Percentiles rank a stretch among this genome's conserved stretches.
Conservation (phyloP, 441 rosid species). For the Macaranga tanarius region DNA sequence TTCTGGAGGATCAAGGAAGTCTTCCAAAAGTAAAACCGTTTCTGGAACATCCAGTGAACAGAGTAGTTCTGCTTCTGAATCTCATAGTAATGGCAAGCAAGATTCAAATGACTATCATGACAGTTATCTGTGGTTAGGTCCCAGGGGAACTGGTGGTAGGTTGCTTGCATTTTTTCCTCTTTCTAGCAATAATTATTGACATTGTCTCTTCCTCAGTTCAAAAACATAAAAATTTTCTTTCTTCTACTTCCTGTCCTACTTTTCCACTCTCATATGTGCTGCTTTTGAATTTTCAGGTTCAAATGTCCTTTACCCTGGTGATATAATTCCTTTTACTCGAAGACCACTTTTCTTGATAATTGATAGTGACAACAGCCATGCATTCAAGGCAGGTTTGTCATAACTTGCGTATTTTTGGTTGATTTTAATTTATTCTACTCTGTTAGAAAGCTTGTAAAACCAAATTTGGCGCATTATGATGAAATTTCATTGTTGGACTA, state of each 20-base stretch:
- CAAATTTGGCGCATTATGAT: not conserved
- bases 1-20: constrained; percentile 57
- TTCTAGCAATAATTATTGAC: constrained; percentile 4
- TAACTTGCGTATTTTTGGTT: constrained; percentile 45
- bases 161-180: constrained; percentile 19
- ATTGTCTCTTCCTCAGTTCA: not conserved
- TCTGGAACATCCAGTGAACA: constrained; percentile 49
- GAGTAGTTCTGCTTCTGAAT: constrained; percentile 46
- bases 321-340: constrained; percentile 90
- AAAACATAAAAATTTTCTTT: not conserved
- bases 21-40: constrained; percentile 55
- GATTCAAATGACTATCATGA: constrained; percentile 41
- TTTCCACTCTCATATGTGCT: constrained; percentile 3
- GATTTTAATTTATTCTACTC: not conserved
- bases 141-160: constrained; percentile 70
- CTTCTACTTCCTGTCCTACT: not conserved
- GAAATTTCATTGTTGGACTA: not conserved
- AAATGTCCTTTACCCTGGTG: constrained; percentile 80
- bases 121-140: constrained; percentile 69
- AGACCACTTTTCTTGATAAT: constrained; percentile 86
- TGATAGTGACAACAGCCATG: constrained; percentile 93
- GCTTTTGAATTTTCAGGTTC: constrained; percentile 46
- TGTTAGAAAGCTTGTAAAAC: not conserved
- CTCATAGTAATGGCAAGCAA: constrained; percentile 54
- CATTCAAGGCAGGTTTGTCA: constrained; percentile 99